A percentile compares a stretch with the other conserved stretches of the same genome.
Conservation (phyloP, 2,329 filamentous ascomycete genomes). For the Aphanocladium album region DNA sequence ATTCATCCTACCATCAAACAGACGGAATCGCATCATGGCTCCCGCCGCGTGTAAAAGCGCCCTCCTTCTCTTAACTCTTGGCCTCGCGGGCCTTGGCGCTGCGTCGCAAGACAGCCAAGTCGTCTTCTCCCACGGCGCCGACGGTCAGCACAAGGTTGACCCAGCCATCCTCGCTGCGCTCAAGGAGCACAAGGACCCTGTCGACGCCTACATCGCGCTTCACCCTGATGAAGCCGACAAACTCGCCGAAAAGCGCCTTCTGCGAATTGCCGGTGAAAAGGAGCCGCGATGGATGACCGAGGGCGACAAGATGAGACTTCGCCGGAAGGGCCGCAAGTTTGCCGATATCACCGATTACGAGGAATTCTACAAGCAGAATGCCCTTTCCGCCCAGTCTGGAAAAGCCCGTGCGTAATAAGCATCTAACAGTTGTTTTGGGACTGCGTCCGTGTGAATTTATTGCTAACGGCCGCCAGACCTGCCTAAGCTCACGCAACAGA, state of each 20-base stretch:
- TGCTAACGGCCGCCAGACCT: slow-evolving; percentile 21
- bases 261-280: slow-evolving; percentile 60
- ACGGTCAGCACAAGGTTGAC: slow-evolving; percentile 16
- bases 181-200: slow-evolving; percentile 23
- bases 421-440: neutral
- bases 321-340: slow-evolving; percentile 62
- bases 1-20: neutral
- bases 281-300: slow-evolving; percentile 64
- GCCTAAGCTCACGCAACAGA: slow-evolving; percentile 41
- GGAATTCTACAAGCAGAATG: slow-evolving; percentile 37
- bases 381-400: slow-evolving; percentile 19
- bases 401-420: slow-evolving; percentile 24
- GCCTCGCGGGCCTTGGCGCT: slow-evolving; percentile 8
- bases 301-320: slow-evolving; percentile 65
- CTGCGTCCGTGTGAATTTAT: neutral
- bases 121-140: slow-evolving; percentile 14
- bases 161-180: slow-evolving; percentile 22
- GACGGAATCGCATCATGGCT: neutral
- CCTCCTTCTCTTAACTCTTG: slow-evolving; percentile 1
- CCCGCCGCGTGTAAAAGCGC: neutral
- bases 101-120: slow-evolving; percentile 14
- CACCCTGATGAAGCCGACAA: slow-evolving; percentile 22
- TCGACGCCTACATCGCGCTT: slow-evolving; percentile 24
- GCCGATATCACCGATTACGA: slow-evolving; percentile 66
- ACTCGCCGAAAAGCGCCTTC: slow-evolving; percentile 45